These are phyloP conservation scores for Pseudozyma tsukubaensis DNA, from an alignment of 1,284 basidiomycete genomes.

Conservation along the genomic window DNA sequence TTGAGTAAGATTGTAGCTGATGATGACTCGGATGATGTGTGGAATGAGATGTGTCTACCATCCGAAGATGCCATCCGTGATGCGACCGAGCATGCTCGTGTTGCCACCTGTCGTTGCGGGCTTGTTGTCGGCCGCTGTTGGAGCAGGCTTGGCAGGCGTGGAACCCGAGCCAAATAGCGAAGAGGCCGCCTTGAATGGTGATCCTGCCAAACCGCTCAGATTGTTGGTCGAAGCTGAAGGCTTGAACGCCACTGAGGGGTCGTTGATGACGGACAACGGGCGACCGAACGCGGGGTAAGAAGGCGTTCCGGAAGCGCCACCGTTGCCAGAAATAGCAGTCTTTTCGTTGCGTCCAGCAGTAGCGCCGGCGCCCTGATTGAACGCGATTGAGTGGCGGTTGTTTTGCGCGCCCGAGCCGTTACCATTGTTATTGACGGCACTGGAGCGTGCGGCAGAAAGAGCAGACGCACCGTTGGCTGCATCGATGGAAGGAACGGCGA, in stretches of 20 bases:
- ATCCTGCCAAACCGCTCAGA: slow-evolving; percentile 25
- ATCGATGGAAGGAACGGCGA: slow-evolving; percentile 30
- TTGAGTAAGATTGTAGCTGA: no score
- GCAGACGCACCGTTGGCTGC: slow-evolving; percentile 19
- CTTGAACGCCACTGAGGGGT: slow-evolving; percentile 40
- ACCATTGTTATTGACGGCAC: slow-evolving; percentile 1
- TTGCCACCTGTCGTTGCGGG: slow-evolving; percentile 9
- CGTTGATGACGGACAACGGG: slow-evolving; percentile 46
- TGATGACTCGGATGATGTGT: no score
- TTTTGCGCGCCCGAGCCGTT: slow-evolving; percentile 5
- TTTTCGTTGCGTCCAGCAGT: slow-evolving; percentile 14
- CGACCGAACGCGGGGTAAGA: slow-evolving; percentile 42
- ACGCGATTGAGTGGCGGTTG: slow-evolving; percentile 32
- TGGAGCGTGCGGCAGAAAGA: slow-evolving; percentile 9
- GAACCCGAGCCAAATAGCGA: slow-evolving; percentile 41
- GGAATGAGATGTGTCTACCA: slow-evolving; percentile 33
- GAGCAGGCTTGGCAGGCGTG: slow-evolving; percentile 20
- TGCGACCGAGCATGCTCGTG: slow-evolving; percentile 44
- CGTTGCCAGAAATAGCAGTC: background rate
- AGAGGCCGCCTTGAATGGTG: slow-evolving; percentile 49
- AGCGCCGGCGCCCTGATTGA: slow-evolving; percentile 18
- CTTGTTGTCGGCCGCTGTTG: slow-evolving; percentile 16
- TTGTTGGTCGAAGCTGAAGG: slow-evolving; percentile 32
- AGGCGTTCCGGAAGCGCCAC: slow-evolving; percentile 6
- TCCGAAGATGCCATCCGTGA: slow-evolving; percentile 62